Evolutionary conservation across 2,329 filamentous ascomycete genomes (phyloP), one percentile per base, ranked within the genome.

Genomic region (Exophiala sp.): DNA sequence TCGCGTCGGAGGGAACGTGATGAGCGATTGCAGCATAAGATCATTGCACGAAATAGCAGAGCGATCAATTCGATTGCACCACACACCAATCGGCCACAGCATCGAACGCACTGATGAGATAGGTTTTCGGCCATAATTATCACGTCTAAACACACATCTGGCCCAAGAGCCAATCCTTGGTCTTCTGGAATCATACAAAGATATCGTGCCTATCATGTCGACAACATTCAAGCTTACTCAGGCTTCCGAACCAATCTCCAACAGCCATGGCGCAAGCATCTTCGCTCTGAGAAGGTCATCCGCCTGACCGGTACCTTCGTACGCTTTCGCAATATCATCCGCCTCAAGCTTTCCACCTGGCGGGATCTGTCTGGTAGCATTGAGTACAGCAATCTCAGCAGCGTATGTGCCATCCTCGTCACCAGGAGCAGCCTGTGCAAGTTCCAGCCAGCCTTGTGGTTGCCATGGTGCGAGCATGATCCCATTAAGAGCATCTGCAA

Each of bases 391-490:
- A 84, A 96, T 91, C 61, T 88, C 83, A 2, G 88, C 86, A 6
- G 80, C 75, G 61, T 79, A 79, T 0, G 77, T 72, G 51, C 78
- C 73, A n/a, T 74, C 72, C 48, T 75, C 72, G 4, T 68, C 63
- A 39, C 77, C 72, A 2, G 78, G 81, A 0, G 79, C 80, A 0
- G 81, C 69, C 35, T 83, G 78, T 0, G 88, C 84, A 20, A 97
- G 75, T 47, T 87, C 79, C 39, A 83, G 80, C 94, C 94, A 99
- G 0, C 90, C 89, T 48, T 88, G 82, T 0, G 91, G 84, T 54
- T 91, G 80, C 54, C 86, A 79, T 0, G 94, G 94, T 45, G 88
- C 81, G 18, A 96, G 78, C 81, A 96, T 87, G 14, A 96, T 82
- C 50, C 90, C 86, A 12, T 79, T 82, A 65, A 89, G 85, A 1